A percentile compares a stretch with the other conserved stretches of the same genome.
Evolutionary conservation across 2,329 filamentous ascomycete genomes (phyloP).

Genomic region (Waltergamsia citrina): DNA sequence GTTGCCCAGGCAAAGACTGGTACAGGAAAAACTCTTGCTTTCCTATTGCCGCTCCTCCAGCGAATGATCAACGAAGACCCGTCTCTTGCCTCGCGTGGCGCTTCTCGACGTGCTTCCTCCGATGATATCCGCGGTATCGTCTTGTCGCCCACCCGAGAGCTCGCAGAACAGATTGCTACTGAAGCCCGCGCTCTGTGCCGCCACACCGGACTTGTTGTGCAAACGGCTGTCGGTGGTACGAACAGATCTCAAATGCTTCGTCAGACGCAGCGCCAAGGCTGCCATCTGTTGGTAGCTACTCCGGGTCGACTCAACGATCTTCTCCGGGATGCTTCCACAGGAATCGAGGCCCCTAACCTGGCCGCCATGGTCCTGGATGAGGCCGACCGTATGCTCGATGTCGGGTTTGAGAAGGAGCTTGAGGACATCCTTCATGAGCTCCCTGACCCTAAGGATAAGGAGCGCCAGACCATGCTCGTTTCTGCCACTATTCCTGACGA

Average conservation of each 20-base stretch:
- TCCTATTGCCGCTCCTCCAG: slow-evolving; percentile 79
- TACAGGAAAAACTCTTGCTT: slow-evolving; percentile 93
- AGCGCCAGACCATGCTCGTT: slow-evolving; percentile 87
- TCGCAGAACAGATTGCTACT: slow-evolving; percentile 70
- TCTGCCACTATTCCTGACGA: slow-evolving; percentile 85
- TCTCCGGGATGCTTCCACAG: slow-evolving; percentile 52
- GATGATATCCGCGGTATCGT: slow-evolving; percentile 61
- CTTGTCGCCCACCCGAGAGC: slow-evolving; percentile 70
- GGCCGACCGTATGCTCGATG: slow-evolving; percentile 96
- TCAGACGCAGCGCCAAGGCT: slow-evolving; percentile 63
- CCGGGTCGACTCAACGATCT: slow-evolving; percentile 83
- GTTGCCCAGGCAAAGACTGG: slow-evolving; percentile 94
- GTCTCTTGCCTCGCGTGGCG: slow-evolving; percentile 39
- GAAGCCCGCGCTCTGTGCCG: slow-evolving; percentile 63
- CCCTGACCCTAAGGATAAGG: slow-evolving; percentile 51
- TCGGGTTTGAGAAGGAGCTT: slow-evolving; percentile 67
- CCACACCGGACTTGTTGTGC: slow-evolving; percentile 56
- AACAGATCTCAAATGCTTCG: slow-evolving; percentile 60
- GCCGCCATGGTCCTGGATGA: slow-evolving; percentile 93
- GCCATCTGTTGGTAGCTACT: slow-evolving; percentile 83
- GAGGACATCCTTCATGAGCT: slow-evolving; percentile 50
- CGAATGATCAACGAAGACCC: slow-evolving; percentile 60
- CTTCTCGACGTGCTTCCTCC: slow-evolving; percentile 25
- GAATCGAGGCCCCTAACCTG: slow-evolving; percentile 68
- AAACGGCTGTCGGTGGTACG: slow-evolving; percentile 86